These are phyloP conservation scores for Ophiostoma ulmi DNA, from an alignment of 2,329 filamentous ascomycete species.

Conservation along the genomic window DNA sequence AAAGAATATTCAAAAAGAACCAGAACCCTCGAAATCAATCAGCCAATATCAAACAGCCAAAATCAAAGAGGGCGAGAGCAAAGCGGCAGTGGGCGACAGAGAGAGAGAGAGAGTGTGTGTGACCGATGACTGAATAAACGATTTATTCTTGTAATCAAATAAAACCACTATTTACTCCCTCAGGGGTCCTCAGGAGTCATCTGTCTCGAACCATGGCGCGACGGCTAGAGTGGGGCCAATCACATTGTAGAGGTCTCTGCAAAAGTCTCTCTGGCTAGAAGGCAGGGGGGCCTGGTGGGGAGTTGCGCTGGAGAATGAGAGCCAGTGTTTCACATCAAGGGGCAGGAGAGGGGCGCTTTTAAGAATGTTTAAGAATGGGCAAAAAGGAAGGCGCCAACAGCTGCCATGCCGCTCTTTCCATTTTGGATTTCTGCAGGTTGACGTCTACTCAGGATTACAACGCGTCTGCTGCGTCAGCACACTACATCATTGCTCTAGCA, in stretches of 20 bases:
- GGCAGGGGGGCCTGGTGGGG: not conserved
- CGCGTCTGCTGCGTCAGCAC: constrained; percentile 1
- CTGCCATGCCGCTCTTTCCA: not conserved
- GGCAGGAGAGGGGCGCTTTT: not conserved
- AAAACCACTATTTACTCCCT: not conserved
- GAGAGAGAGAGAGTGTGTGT: not conserved
- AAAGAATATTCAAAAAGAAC: not conserved
- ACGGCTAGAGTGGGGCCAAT: constrained; percentile 8
- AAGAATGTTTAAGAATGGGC: not conserved
- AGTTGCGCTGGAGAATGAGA: not conserved
- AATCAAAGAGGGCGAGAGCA: not conserved
- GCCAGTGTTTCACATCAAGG: constrained; percentile 7
- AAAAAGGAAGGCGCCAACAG: not conserved
- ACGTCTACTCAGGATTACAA: not conserved
- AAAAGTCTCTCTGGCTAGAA: not conserved
- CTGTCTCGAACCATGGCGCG: constrained; percentile 8
- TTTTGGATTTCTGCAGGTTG: not conserved
- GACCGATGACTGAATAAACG: not conserved
- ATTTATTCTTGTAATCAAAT: constrained; percentile 7
- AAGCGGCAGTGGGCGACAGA: no score
- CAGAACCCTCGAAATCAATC: no score
- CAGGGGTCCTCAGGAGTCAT: not conserved
- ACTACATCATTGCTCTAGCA: not conserved
- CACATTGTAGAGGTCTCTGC: no score
- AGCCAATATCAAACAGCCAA: no score